Base-by-base conservation (phyloP, 345 rosid species). In the Bruguiera gymnorhiza region DNA sequence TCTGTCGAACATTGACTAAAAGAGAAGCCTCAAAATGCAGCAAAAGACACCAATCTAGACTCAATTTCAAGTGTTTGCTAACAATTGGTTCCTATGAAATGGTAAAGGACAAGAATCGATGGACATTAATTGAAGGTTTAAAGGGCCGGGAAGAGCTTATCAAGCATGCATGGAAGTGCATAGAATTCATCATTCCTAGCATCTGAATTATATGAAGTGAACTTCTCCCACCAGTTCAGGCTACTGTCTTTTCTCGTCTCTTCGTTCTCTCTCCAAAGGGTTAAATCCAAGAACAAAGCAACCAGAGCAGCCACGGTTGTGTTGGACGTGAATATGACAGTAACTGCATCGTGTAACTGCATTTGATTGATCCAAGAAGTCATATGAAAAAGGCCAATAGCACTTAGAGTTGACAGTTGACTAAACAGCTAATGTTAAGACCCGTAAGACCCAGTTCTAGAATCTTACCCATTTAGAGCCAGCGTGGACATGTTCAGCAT, bases 101-200 rank as follows among this genome's bases (percentile, higher is more conserved):
- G 20, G 18, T 32, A 36, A 34, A 43, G 32, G 55, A 53, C 26
- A 37, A 29, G 7, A 48, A 48, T 2, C 18, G 18, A 43, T 15
- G 50, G 18, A 43, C 11, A 24, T 24, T 39, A 2, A 0, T 43
- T 43, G 13, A 52, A 31, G 50, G 60, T 18, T 19, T 74, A 87
- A 66, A 82, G 81, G 55, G 92, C 75, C 16, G 90, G 90, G 84
- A 87, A 89, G 58, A 84, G 78, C 59, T 82, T 81, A 67, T 87
- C 78, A 58, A 89, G 88, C n/a, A 73, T 59, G 75, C 78, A 86
- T 8, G 91, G 93, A 26, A 86, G 50, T 63, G 82, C 86, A 65
- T 89, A 86, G 82, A 89, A 88, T 69, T 89, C 96, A 66, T 89
- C 93, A 46, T 79, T 89, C 61, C 93, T 85, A 23, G 85, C 80